Evolutionary conservation across 768 basidiomycete genomes (phyloP).

Genomic region (Dioszegia crocea): DNA sequence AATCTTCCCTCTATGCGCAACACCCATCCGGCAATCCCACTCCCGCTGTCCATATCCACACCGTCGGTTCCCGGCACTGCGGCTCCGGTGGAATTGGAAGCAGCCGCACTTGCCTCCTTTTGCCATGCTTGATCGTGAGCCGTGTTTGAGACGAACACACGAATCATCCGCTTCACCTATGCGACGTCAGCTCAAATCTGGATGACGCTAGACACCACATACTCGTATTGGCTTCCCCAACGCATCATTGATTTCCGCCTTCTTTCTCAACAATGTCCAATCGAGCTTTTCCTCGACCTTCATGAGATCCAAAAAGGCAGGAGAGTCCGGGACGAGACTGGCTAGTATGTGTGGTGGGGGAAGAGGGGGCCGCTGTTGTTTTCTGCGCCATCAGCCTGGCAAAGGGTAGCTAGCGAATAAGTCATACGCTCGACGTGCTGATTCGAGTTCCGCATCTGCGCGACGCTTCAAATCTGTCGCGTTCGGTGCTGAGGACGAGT

Average conservation of each 20-base stretch:
- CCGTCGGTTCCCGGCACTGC: conserved; percentile 2
- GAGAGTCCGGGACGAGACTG: conserved; percentile 73
- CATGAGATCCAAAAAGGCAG: conserved; percentile 77
- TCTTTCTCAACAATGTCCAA: conserved; percentile 90
- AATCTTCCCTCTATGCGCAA: conserved; percentile 82
- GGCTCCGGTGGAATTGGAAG: not conserved
- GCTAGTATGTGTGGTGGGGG: conserved; percentile 59
- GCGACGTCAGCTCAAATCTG: conserved; percentile 1
- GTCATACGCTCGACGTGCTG: conserved; percentile 21
- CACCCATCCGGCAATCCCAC: conserved; percentile 84
- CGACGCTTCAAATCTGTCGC: conserved; percentile 18
- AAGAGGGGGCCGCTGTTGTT: conserved; percentile 26
- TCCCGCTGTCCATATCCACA: conserved; percentile 71
- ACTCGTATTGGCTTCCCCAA: conserved; percentile 69
- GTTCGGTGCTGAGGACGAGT: not conserved
- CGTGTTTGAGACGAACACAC: conserved; percentile 83
- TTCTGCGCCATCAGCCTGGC: not conserved
- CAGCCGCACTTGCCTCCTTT: conserved; percentile 46
- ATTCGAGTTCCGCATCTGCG: conserved; percentile 25
- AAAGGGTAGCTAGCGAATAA: too few species aligned
- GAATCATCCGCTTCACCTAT: conserved; percentile 74
- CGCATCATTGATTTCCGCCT: conserved; percentile 86
- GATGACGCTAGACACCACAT: conserved; percentile 29
- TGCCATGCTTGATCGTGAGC: conserved; percentile 85
- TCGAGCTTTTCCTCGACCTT: conserved; percentile 88